Base-by-base conservation (phyloP, 257 asterid species). In the Solanum rostratum region DNA sequence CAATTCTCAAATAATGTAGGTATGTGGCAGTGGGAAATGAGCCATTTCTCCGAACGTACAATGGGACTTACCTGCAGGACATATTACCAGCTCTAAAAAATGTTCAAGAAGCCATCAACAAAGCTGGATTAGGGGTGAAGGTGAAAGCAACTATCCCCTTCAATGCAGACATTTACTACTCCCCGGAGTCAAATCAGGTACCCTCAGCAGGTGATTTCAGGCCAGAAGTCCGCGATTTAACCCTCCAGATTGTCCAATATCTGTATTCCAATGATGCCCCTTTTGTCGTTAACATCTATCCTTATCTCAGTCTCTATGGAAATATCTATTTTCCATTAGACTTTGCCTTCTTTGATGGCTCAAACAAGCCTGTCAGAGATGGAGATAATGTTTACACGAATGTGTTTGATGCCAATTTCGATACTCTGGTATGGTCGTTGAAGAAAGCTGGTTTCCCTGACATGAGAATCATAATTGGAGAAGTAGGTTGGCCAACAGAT, bases 191-290 rank as follows among this genome's bases (percentile, higher is more conserved):
- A 68, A 30, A 73, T 85, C 9, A 45, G 46, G 54, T 78, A 33
- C 89, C 89, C 24, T 87, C 89, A 12, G 84, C 89, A 4, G 89
- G 89, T 15, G 85, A 85, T 63, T 85, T 87, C 24, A 83, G 86
- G 19, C 79, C 69, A 15, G 87, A 85, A 60, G 86, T 85, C 43
- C 86, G 59, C 16, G 86, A 84, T 43, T 83, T 82, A 10, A 87
- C 86, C 63, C 57, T 87, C 41, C 60, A 87, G 79, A 87, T 87
- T 81, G 81, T 74, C 20, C 85, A 87, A 24, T 87, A 84, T 83
- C 68, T 87, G 86, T 50, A 37, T 54, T 24, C 16, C 1, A 87
- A 84, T 37, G 84, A 83, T n/a, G 86, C 87, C 9, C 84, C 87
- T 65, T 74, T 74, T 1, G 81, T 74, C 0, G 81, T 74, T 24